Evolutionary conservation across 208 protist species (phyloP), one percentile per base, ranked within the genome.

Genomic region (Leishmania gerbilli): DNA sequence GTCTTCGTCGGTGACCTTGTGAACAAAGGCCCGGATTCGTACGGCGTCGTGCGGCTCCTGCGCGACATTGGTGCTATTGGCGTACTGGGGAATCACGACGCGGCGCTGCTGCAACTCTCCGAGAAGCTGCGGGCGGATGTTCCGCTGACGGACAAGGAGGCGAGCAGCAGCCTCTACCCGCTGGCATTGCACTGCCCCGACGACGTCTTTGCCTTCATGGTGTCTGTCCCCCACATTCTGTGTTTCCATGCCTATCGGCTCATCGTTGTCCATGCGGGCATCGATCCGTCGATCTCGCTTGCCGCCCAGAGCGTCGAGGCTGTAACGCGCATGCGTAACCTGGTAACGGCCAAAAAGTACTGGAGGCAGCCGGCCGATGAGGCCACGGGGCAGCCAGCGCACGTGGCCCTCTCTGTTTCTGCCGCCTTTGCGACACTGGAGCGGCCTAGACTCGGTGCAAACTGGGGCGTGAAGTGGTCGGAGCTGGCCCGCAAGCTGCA

Each of bases 21-120:
- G 42, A 95, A 94, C 84, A 98, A 98, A 76, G 95, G 95, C 0
- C 91, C 91, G 5, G 86, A 95, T 67, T 96, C 93, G 24, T 86
- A 87, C 67, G 95, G 85, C 6, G 89, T 90, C n/a, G 84, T 96
- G 64, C 87, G 88, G 7, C 80, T 86, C 24, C 69, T 93, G 74
- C 89, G 77, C 51, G 83, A 79, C 24, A 83, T 95, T 34, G 91
- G 92, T 17, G 95, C 95, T 1, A 79, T 84, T 17, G 88, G 84
- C 11, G 93, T 96, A 27, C 62, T 95, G 7, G 95, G 93, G 49
- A 97, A 97, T 79, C 93, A 96, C 84, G 95, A 97, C 76, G 62
- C 77, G 37, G 90, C 86, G 79, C 51, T 97, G 74, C 80, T 97
- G 55, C 79, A 84, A 27, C 71, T 95, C 27, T 51, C 68, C 27